phyloP scores from a whole-genome alignment of 805 yeast species.

The Ogataea ganodermae region DNA sequence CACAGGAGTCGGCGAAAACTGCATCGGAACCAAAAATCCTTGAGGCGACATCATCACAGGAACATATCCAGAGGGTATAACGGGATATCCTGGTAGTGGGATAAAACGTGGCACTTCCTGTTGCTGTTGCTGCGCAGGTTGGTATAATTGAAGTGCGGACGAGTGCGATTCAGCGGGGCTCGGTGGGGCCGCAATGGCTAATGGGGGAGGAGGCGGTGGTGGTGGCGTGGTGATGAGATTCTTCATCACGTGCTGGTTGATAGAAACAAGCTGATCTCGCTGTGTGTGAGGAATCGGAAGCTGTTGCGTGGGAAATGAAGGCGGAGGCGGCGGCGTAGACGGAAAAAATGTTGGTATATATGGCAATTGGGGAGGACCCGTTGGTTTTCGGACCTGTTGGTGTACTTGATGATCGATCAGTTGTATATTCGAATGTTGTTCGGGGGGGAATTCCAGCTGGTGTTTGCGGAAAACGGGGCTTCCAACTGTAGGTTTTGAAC shows the following conservation, averaged over 20 bases:
- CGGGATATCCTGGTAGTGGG: conserved; percentile 27
- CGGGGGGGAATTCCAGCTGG: not conserved
- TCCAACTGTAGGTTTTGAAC: not conserved
- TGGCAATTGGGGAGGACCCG: not conserved
- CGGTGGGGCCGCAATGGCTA: not conserved
- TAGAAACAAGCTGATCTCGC: conserved; percentile 17
- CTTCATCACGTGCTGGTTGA: conserved; percentile 21
- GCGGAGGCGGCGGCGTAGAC: not conserved
- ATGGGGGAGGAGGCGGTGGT: conserved; percentile 7
- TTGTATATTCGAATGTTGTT: not conserved
- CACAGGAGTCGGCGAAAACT: conserved; percentile 23
- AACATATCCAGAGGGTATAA: conserved; percentile 31
- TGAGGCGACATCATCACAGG: conserved; percentile 36
- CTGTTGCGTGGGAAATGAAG: not conserved
- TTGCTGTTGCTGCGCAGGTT: conserved; percentile 9
- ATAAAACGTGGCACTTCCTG: conserved; percentile 23
- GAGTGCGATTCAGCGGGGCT: not conserved
- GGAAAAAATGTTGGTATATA: not conserved
- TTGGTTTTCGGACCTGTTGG: not conserved
- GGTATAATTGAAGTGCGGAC: not conserved
- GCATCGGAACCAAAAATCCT: conserved; percentile 33
- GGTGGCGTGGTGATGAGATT: conserved; percentile 14
- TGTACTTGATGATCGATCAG: not conserved
- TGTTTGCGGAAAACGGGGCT: not conserved
- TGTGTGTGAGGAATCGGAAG: conserved; percentile 18